Base-by-base conservation (phyloP, 176 grass and related monocot species). In the Otatea glauca region DNA sequence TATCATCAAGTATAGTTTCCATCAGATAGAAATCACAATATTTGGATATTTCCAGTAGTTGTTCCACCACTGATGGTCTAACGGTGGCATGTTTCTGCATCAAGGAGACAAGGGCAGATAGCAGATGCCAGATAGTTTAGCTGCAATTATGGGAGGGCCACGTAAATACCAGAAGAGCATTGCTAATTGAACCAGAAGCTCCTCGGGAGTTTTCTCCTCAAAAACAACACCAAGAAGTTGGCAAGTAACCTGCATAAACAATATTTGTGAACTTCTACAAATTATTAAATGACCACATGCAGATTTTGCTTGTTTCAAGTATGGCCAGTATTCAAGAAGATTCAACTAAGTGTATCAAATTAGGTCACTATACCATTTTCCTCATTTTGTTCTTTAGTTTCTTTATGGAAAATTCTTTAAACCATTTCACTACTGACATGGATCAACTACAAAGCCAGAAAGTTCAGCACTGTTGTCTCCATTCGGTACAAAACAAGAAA, bases 1-100 rank as follows among this genome's bases (percentile, higher is more conserved):
- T 88, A 70, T 99, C 90, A 72, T 99, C 91, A 78, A 89, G 74
- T 76, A 99, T 84, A 75, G 96, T 99, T 88, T 96, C 96, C 91
- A 99, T 96, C 48, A 99, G 79, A 81, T 99, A 99, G 23, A 99
- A 45, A 84, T 99, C 96, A 78, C 91, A 95, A 49, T 78, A 54
- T 76, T 89, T 96, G 23, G 81, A 71, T 81, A 99, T 82, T 75
- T 99, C 89, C 18, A 86, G 65, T 25, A 99, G 74, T 45, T 94
- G 27, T 83, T 94, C 90, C 41, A 94, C 83, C 37, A 84, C 91
- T 23, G 89, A 84, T 63, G 89, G 86, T 83, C 84, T 92, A 77
- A 99, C 84, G 4, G 90, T 99, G 63, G 84, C 91, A 67, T 96
- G 89, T 34, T 90, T 80, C 96, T 99, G 82, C 83, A 82, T 50